Base-by-base conservation (phyloP, 1,139 yeast species). In the Saccharomyces hybrid region DNA sequence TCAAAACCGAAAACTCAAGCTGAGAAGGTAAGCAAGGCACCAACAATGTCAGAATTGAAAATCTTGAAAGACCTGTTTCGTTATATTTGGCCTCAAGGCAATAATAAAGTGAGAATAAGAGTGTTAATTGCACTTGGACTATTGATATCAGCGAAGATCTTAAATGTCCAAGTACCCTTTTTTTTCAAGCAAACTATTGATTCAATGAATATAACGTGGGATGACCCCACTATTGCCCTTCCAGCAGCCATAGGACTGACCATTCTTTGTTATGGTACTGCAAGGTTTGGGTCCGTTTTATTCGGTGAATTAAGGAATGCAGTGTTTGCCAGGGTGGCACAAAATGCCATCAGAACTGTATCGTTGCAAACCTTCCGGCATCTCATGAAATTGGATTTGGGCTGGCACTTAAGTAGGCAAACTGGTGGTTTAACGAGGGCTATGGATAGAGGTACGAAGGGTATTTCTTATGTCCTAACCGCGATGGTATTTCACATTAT, bases 401-500 rank as follows among this genome's bases (percentile, higher is more conserved):
- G 90, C 19, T 93, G 93, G 78, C 99, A 93, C 71, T 73, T 93
- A 52, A 79, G 95, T 7, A 78, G 91, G 63, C 98, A 95, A 69
- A 95, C 99, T 0, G 99, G 99, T 61, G 98, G 97, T 0, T 73
- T 93, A 49, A 93, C 97, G 0, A 77, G 99, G 58, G 98, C 99
- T 1, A 93, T 93, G 64, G 99, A 93, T 67, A 78, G 99, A 63
- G 99, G 99, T 69, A 93, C 98, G 1, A 93, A 93, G 64, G 99
- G 99, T 72, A 93, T 93, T 53, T 86, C 96, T 26, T 91, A 87
- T 65, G 97, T 93, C 4, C 75, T 93, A 53, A 84, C 88, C 46
- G 97, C 99, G 2, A 88, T 93, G 96, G 97, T 95, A 12, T 93
- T 93, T 74, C 99, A 95, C 69, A 91, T 93, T 31, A 77, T 93